These are phyloP conservation scores for Bifiguratus adelaidae DNA, from an alignment of 192 early-diverging fungal species.

Conservation along the genomic window DNA sequence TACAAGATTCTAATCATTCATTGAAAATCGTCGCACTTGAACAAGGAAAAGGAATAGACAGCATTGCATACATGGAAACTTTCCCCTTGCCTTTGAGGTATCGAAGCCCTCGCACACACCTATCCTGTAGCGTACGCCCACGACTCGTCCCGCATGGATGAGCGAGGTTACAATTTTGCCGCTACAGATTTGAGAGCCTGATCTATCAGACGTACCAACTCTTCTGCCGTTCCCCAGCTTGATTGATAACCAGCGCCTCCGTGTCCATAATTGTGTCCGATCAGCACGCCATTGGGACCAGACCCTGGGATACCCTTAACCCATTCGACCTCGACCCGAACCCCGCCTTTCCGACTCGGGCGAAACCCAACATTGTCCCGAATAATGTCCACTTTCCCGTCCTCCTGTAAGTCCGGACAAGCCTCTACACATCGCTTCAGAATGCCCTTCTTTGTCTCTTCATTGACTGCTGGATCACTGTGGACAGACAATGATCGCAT, in stretches of 20 bases:
- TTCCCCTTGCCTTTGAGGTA: too few relatives aligned
- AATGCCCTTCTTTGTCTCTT: conserved; percentile 17
- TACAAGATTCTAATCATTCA: conserved; percentile 10
- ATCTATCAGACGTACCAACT: conserved; percentile 21
- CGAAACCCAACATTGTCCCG: conserved; percentile 41
- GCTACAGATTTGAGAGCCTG: too few relatives aligned
- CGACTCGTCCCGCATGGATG: too few relatives aligned
- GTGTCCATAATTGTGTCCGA: conserved; percentile 61
- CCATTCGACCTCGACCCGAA: conserved; percentile 44
- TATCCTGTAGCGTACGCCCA: too few relatives aligned
- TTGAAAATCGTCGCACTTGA: too few relatives aligned
- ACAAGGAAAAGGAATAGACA: too few relatives aligned
- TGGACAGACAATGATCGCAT: conserved; percentile 4
- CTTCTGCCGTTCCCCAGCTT: conserved; percentile 44
- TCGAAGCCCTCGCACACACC: too few relatives aligned
- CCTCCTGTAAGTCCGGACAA: conserved; percentile 31
- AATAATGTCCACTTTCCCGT: conserved; percentile 29
- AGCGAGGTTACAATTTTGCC: too few relatives aligned
- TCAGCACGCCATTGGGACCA: conserved; percentile 16
- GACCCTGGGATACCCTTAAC: conserved; percentile 10
- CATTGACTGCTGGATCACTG: conserved; percentile 13
- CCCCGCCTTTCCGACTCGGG: conserved; percentile 31
- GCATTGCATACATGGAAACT: too few relatives aligned
- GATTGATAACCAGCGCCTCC: conserved; percentile 41
- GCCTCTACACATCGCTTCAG: conserved; percentile 26